Evolutionary conservation across 441 rosid genomes (phyloP).

Genomic region (Kokia cookei): DNA sequence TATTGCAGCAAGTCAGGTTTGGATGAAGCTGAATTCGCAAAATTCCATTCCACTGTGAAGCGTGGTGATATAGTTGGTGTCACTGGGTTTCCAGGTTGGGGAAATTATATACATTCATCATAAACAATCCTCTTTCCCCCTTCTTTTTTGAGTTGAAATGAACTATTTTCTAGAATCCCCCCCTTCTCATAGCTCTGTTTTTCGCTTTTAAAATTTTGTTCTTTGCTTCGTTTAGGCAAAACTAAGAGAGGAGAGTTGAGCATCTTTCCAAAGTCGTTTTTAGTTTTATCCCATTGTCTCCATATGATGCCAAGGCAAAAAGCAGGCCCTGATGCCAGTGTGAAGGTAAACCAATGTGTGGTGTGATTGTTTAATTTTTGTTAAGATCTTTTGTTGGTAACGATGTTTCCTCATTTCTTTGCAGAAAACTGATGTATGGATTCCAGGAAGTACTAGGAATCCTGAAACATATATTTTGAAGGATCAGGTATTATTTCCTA

Average conservation of each 20-base stretch:
- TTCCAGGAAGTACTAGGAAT: slow-evolving; percentile 64
- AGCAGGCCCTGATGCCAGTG: slow-evolving; percentile 35
- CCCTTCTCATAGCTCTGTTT: not conserved
- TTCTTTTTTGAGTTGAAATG: not conserved
- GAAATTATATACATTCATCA: not conserved
- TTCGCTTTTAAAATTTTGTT: not conserved
- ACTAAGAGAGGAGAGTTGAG: slow-evolving; percentile 82
- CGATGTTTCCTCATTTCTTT: slow-evolving; percentile 5
- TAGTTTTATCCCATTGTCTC: slow-evolving; percentile 68
- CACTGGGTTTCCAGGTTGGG: slow-evolving; percentile 1
- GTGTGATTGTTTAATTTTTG: not conserved
- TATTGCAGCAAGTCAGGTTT: not conserved
- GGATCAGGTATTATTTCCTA: slow-evolving; percentile 56
- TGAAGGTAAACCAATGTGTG: slow-evolving; percentile 31
- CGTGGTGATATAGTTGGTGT: slow-evolving; percentile 4
- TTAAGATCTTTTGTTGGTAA: not conserved
- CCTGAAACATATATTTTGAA: slow-evolving; percentile 69
- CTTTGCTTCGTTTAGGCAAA: slow-evolving; percentile 44
- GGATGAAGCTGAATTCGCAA: not conserved
- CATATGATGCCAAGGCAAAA: slow-evolving; percentile 90
- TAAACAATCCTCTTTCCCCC: not conserved
- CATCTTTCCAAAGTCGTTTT: slow-evolving; percentile 56
- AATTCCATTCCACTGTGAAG: not conserved
- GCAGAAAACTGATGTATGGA: slow-evolving; percentile 62
- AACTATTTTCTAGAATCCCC: not conserved